These are phyloP conservation scores for Pestalotiopsis sp. DNA, from an alignment of 2,329 filamentous ascomycete genomes.

Conservation along the genomic window DNA sequence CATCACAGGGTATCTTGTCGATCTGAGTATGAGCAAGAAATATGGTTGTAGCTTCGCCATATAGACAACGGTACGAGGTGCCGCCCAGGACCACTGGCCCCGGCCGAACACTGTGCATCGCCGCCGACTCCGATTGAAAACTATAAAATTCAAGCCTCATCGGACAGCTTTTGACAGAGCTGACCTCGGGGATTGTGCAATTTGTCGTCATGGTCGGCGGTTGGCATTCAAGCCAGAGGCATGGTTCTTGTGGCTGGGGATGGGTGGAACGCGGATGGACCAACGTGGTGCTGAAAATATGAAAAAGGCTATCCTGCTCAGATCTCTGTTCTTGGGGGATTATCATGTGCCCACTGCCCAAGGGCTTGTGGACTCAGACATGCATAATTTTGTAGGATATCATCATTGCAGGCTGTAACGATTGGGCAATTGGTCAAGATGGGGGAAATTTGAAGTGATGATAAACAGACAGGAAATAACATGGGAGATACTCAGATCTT, in stretches of 20 bases:
- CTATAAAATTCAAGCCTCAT: constrained; percentile 37
- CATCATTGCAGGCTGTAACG: constrained; percentile 27
- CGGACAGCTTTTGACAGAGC: constrained; percentile 13
- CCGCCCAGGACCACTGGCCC: constrained; percentile 18
- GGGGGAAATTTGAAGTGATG: neutral
- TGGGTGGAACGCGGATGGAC: neutral
- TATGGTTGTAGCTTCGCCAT: constrained; percentile 9
- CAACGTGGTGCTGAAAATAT: constrained; percentile 14
- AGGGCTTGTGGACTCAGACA: constrained; percentile 22
- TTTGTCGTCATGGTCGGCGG: constrained; percentile 29
- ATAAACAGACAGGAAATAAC: neutral
- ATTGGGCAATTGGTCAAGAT: neutral
- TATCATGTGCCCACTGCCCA: constrained; percentile 28
- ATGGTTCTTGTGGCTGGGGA: neutral
- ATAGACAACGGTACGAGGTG: constrained; percentile 12
- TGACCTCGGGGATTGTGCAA: constrained; percentile 21
- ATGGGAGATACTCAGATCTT: neutral
- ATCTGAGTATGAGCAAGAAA: constrained; percentile 20
- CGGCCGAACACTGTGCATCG: constrained; percentile 20
- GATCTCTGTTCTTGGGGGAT: constrained; percentile 50
- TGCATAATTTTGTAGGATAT: constrained; percentile 16
- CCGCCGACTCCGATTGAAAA: constrained; percentile 56
- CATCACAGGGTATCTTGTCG: constrained; percentile 47
- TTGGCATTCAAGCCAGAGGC: neutral
- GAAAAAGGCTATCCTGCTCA: constrained; percentile 36